Evolutionary conservation across 768 basidiomycete species (phyloP).

Genomic region (Harrya chromipes): DNA sequence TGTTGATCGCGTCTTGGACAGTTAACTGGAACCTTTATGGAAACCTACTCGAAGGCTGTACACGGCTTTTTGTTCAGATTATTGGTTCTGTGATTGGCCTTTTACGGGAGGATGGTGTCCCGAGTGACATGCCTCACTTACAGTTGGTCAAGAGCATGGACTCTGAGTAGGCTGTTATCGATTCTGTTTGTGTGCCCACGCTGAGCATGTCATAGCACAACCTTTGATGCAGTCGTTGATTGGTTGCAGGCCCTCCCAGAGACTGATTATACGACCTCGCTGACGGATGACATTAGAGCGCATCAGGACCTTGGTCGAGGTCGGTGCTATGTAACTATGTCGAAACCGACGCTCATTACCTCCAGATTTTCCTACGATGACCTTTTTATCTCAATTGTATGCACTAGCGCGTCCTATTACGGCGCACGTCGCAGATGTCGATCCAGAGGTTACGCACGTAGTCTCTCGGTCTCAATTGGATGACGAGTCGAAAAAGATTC

Average conservation of each 20-base stretch:
- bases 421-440: slow-evolving; percentile 13
- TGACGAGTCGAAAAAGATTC: slow-evolving; percentile 33
- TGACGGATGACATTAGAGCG: slow-evolving; percentile 23
- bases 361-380: slow-evolving; percentile 35
- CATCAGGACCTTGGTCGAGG: slow-evolving; percentile 30
- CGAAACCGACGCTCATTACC: not conserved
- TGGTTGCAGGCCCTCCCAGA: slow-evolving; percentile 26
- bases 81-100: slow-evolving; percentile 30
- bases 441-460: slow-evolving; percentile 4
- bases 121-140: slow-evolving; percentile 35
- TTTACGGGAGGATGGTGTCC: slow-evolving; percentile 22
- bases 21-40: slow-evolving; percentile 58
- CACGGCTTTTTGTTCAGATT: slow-evolving; percentile 41
- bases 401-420: slow-evolving; percentile 37
- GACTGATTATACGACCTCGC: slow-evolving; percentile 9
- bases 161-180: slow-evolving; percentile 37
- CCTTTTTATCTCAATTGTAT: slow-evolving; percentile 50
- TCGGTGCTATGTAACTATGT: not conserved
- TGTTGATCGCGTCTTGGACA: slow-evolving; percentile 23
- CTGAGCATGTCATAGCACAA: slow-evolving; percentile 18
- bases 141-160: slow-evolving; percentile 33
- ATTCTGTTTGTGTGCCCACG: not conserved
- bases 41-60: slow-evolving; percentile 40
- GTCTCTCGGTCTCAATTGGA: slow-evolving; percentile 21
- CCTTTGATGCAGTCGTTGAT: slow-evolving; percentile 21